These are phyloP conservation scores for Hypoxylon lienhwacheense DNA, from an alignment of 495 filamentous ascomycete genomes.

Conservation along the genomic window DNA sequence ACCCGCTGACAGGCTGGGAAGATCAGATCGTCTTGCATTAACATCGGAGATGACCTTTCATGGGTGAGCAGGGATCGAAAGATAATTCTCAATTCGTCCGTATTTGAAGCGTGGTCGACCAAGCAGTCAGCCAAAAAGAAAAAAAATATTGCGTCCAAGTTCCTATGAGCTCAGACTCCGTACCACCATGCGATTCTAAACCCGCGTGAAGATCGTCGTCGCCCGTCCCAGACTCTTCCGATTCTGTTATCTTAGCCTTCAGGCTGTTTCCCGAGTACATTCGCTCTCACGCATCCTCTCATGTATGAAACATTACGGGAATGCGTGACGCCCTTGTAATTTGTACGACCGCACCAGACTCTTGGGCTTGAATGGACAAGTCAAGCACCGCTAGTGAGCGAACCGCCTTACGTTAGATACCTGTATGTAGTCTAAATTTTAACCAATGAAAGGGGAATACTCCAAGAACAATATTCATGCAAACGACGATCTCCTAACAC, in stretches of 20 bases:
- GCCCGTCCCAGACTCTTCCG: slow-evolving; percentile 10
- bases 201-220: slow-evolving; percentile 19
- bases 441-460: slow-evolving; percentile 9
- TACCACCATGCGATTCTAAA: slow-evolving; percentile 6
- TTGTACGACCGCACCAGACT: slow-evolving; percentile 13
- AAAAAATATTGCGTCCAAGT: no score
- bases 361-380: no score
- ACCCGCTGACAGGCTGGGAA: slow-evolving; percentile 19
- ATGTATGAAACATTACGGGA: slow-evolving; percentile 29
- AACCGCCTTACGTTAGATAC: no score
- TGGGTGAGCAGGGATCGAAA: slow-evolving; percentile 12
- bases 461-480: slow-evolving; percentile 9
- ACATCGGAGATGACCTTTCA: slow-evolving; percentile 35
- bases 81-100: slow-evolving; percentile 13
- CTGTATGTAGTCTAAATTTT: slow-evolving; percentile 7
- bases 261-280: slow-evolving; percentile 16
- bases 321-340: slow-evolving; percentile 12
- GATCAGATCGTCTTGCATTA: slow-evolving; percentile 36
- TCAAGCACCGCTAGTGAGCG: no score
- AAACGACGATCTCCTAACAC: slow-evolving; percentile 8
- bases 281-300: slow-evolving; percentile 3
- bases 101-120: slow-evolving; percentile 1
- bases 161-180: slow-evolving; percentile 21
- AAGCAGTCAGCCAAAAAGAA: slow-evolving; percentile 23
- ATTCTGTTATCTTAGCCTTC: neutral